These are phyloP conservation scores for Geranium rotundifolium DNA, from an alignment of 345 rosid species.

Conservation along the genomic window DNA sequence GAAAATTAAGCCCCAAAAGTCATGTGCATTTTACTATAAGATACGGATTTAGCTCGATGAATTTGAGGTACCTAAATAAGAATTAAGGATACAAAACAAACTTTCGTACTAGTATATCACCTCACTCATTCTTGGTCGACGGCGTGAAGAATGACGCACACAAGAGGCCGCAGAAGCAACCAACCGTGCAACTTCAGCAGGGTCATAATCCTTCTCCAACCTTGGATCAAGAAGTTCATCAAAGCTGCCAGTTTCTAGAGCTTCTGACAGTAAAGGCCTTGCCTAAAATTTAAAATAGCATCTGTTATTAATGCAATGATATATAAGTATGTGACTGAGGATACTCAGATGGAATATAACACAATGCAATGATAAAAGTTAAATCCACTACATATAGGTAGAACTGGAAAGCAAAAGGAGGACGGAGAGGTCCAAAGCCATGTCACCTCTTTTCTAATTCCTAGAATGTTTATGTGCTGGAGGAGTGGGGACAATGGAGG, in stretches of 20 bases:
- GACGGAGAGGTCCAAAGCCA: no score
- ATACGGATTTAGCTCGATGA: conserved; percentile 9
- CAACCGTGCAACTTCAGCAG: conserved; percentile 50
- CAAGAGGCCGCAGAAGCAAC: conserved; percentile 78
- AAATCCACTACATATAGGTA: no score
- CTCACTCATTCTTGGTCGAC: conserved; percentile 79
- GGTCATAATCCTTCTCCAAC: conserved; percentile 33
- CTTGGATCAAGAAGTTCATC: conserved; percentile 46
- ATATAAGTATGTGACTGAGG: background rate
- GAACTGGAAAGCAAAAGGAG: no score
- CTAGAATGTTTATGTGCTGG: no score
- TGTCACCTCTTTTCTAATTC: no score
- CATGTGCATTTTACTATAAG: background rate
- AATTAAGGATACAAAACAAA: background rate
- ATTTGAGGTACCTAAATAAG: background rate
- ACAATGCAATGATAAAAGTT: no score
- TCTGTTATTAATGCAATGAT: conserved; percentile 5
- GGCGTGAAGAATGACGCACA: conserved; percentile 63
- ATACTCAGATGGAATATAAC: background rate
- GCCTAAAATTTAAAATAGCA: conserved; percentile 37
- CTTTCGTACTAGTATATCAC: conserved; percentile 18
- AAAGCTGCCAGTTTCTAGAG: conserved; percentile 38
- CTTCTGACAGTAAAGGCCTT: conserved; percentile 52
- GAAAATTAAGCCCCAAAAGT: no score
- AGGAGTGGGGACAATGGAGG: no score